These are phyloP conservation scores for Arthrobotrys iridis DNA, from an alignment of 2,329 filamentous ascomycete genomes.

Conservation along the genomic window DNA sequence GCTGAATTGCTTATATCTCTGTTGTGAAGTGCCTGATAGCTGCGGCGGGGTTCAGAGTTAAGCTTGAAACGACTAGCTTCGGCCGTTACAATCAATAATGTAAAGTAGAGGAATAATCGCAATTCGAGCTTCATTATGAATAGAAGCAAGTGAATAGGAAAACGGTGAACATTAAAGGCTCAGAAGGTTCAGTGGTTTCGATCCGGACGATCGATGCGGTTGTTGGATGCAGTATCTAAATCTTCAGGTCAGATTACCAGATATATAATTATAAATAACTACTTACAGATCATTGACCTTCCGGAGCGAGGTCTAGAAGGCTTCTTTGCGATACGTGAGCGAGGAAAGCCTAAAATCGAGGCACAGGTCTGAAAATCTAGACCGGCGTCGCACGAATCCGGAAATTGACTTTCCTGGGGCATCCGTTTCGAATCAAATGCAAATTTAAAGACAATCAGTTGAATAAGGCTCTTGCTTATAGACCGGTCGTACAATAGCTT, in stretches of 20 bases:
- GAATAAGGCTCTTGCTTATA: too few relatives aligned
- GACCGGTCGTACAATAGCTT: too few relatives aligned
- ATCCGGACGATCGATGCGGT: not conserved
- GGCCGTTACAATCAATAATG: conserved; percentile 8
- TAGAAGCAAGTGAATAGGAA: not conserved
- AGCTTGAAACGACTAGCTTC: conserved; percentile 28
- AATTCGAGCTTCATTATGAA: conserved; percentile 13
- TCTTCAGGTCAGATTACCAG: not conserved
- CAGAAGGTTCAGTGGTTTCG: not conserved
- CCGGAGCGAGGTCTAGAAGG: not conserved
- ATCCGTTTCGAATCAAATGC: conserved; percentile 26
- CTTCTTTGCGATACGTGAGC: not conserved
- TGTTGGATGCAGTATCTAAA: not conserved
- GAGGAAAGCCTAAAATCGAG: not conserved
- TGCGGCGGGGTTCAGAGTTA: not conserved
- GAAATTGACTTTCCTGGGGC: conserved; percentile 39
- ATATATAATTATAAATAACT: not conserved
- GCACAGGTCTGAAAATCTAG: conserved; percentile 4
- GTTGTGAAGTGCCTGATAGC: not conserved
- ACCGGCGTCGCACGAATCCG: conserved; percentile 29
- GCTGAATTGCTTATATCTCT: not conserved
- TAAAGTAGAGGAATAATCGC: conserved; percentile 19
- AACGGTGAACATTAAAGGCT: not conserved
- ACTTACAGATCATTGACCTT: not conserved
- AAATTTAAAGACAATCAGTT: not conserved